Evolutionary conservation across 2,329 filamentous ascomycete genomes (phyloP).

Genomic region (Harringtonia lauricola): DNA sequence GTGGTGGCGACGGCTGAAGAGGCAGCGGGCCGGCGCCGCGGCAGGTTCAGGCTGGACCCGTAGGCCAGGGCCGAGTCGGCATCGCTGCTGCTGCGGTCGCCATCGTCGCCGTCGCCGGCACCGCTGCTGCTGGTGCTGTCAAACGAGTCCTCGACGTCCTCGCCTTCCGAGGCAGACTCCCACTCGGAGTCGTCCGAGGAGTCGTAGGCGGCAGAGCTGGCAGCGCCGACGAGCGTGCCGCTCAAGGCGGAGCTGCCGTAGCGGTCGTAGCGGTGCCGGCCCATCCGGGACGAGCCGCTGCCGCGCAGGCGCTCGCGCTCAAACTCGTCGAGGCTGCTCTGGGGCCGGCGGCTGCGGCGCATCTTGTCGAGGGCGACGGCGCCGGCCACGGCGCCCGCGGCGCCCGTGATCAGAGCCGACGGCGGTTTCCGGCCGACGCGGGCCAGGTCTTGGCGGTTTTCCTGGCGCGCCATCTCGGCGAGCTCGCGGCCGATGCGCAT

Average conservation of each 20-base stretch:
- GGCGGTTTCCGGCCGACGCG: constrained; percentile 26
- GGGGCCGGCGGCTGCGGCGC: constrained; percentile 22
- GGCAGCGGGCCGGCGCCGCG: neutral
- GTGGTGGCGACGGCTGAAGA: constrained; percentile 20
- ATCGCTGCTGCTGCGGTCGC: constrained; percentile 14
- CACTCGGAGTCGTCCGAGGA: constrained; percentile 39
- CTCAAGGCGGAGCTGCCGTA: constrained; percentile 11
- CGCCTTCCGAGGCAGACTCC: constrained; percentile 44
- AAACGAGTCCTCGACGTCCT: constrained; percentile 23
- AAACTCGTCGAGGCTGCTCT: neutral
- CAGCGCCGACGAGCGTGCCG: neutral
- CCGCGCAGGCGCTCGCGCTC: neutral
- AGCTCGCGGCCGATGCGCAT: constrained; percentile 43
- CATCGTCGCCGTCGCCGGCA: constrained; percentile 29
- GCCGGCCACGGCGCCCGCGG: constrained; percentile 22
- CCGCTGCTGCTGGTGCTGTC: constrained; percentile 27
- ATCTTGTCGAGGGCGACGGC: constrained; percentile 29
- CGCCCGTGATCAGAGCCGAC: constrained; percentile 27
- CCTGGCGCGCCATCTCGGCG: constrained; percentile 37
- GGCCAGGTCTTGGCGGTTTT: constrained; percentile 38
- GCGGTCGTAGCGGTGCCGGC: too few species aligned
- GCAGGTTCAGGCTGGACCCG: constrained; percentile 21
- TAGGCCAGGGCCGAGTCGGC: constrained; percentile 32
- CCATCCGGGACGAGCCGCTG: too few species aligned
- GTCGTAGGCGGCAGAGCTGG: constrained; percentile 13